phyloP scores from a whole-genome alignment of 306 rosid genomes.

The Rosa persica region DNA sequence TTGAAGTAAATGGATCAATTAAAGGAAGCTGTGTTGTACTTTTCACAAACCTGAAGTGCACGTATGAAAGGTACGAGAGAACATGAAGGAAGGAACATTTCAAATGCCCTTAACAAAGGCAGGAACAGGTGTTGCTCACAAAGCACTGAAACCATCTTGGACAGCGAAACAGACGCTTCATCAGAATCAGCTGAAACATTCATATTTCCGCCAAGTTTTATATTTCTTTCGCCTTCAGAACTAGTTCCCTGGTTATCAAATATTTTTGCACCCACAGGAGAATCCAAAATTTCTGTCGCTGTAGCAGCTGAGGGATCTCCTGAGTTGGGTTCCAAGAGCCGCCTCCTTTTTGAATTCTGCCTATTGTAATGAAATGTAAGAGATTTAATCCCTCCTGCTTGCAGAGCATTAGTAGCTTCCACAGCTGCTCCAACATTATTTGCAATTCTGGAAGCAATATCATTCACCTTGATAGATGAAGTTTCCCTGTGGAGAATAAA shows the following conservation, averaged over 20 bases:
- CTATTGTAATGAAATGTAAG: conserved; percentile 81
- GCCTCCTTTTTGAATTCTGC: conserved; percentile 75
- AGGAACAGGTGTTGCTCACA: conserved; percentile 81
- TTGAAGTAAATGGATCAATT: neutral
- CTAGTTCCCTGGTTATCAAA: conserved; percentile 41
- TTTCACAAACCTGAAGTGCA: conserved; percentile 79
- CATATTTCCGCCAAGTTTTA: conserved; percentile 32
- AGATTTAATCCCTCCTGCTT: conserved; percentile 55
- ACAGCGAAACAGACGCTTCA: conserved; percentile 68
- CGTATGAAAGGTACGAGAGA: conserved; percentile 86
- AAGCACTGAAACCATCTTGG: conserved; percentile 96
- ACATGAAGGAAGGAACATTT: conserved; percentile 97
- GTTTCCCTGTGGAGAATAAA: conserved; percentile 72
- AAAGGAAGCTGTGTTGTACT: conserved; percentile 22
- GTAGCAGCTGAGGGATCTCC: conserved; percentile 37
- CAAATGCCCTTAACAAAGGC: conserved; percentile 94
- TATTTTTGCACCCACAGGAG: conserved; percentile 43
- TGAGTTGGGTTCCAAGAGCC: conserved; percentile 52
- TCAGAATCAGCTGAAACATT: conserved; percentile 46
- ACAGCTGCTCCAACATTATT: conserved; percentile 88
- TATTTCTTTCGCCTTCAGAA: conserved; percentile 42
- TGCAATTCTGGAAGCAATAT: conserved; percentile 87
- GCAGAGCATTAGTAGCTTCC: conserved; percentile 73
- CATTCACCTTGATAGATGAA: conserved; percentile 89
- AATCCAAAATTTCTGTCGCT: conserved; percentile 36